Conservation (phyloP, 495 filamentous ascomycete species). For the Choiromyces venosus region DNA sequence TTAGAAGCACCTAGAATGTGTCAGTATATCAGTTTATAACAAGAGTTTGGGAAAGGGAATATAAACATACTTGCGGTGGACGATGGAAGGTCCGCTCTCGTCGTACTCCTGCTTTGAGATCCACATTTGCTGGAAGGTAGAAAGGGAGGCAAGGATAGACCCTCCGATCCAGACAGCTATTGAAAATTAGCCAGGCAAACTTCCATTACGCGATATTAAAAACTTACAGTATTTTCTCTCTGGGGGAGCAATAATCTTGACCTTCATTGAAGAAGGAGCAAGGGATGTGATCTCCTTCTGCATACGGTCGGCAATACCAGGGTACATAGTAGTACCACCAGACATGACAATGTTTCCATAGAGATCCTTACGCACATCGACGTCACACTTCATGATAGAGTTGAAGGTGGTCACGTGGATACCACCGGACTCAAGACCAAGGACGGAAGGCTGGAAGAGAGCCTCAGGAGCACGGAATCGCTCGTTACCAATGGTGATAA, state of each 20-base stretch:
- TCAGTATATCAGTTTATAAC: constrained; percentile 4
- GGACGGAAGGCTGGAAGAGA: constrained; percentile 94
- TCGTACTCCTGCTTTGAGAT: constrained; percentile 99
- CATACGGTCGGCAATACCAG: constrained; percentile 99
- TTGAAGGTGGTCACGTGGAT: constrained; percentile 97
- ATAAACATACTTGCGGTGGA: constrained; percentile 84
- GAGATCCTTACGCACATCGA: constrained; percentile 88
- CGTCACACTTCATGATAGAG: constrained; percentile 91
- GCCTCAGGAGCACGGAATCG: constrained; percentile 95
- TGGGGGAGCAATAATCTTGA: constrained; percentile 95
- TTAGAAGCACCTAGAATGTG: constrained; percentile 41
- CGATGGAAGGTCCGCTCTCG: constrained; percentile 97
- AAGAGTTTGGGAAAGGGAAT: not conserved
- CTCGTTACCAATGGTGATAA: constrained; percentile 97
- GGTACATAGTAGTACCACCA: constrained; percentile 93
- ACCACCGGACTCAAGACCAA: constrained; percentile 93
- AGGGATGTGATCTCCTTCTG: constrained; percentile 99
- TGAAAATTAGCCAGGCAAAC: constrained; percentile 21
- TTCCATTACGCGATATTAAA: not conserved
- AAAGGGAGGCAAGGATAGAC: constrained; percentile 97
- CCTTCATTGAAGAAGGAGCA: constrained; percentile 97
- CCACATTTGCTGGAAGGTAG: constrained; percentile 99
- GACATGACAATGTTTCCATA: constrained; percentile 97
- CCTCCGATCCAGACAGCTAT: constrained; percentile 96
- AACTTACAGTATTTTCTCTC: constrained; percentile 95